Base-by-base conservation (phyloP, 768 basidiomycete species). In the Lactarius evosmus region DNA sequence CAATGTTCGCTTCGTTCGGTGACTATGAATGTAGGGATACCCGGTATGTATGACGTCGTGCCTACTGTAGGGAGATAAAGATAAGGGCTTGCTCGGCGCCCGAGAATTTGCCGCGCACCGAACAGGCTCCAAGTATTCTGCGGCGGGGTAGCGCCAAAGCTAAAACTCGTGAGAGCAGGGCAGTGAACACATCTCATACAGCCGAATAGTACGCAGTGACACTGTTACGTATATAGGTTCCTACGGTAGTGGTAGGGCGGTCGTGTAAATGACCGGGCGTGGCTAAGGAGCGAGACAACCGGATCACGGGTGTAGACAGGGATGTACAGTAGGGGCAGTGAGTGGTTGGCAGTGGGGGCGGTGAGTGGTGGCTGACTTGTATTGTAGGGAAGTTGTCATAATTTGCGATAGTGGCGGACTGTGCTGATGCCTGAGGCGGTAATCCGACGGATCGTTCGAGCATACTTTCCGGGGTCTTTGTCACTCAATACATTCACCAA, bases 391-490 rank as follows among this genome's bases (percentile, higher is more conserved):
- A 25, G 46, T 25, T 4, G 14, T 17, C 46, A 30, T 65, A 65
- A 65, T 67, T 19, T 55, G 66, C 66, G 66, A 64, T 50, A 30
- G n/a, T 11, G 29, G 44, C 58, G 58, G 58, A 4, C 29, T 16
- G 22, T 30, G 40, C 11, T 46, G 44, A 11, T 22, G 44, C 22
- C 22, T 46, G n/a, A 12, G 22, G 0, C 32, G 51, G 56, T 30
- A 38, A 19, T 27, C 22, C 7, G 19, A 36, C 22, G 25, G 19
- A 34, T 30, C 25, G 46, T 59, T 19, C 58, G 3, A 41, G 34
- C 11, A 34, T 4, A 12, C 58, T 60, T 30, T 61, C 64, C 64
- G 64, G 64, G 64, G 64, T 65, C 64, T 65, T 65, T 60, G 63
- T 65, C 58, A 65, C 12, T 46, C 53, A 38, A 50, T 59, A 50